These are phyloP conservation scores for Buxus sempervirens DNA, from an alignment of 164 flowering plant genomes.

Conservation along the genomic window DNA sequence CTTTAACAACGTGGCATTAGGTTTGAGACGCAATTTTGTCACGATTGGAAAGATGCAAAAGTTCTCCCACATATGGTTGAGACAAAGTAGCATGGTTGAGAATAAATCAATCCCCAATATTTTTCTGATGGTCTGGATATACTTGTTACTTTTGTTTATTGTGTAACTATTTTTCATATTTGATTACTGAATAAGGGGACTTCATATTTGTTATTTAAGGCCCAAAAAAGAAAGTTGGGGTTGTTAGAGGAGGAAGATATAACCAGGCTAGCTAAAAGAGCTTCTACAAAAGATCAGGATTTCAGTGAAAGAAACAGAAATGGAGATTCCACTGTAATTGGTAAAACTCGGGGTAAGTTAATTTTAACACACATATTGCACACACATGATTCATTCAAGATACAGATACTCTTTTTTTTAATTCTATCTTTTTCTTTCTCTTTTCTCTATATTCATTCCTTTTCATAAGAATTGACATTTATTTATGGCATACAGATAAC, in stretches of 20 bases:
- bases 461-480: slow-evolving; percentile 1
- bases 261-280: slow-evolving; percentile 12
- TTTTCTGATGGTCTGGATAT: not conserved
- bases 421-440: not conserved
- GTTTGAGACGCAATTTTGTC: no score
- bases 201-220: slow-evolving; percentile 39
- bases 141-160: not conserved
- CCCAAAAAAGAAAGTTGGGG: slow-evolving; percentile 79
- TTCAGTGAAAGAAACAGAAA: slow-evolving; percentile 22
- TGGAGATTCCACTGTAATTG: slow-evolving; percentile 17
- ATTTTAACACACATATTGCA: not conserved
- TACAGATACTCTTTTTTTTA: no score
- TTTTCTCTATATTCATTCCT: not conserved
- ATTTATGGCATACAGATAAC: slow-evolving; percentile 36
- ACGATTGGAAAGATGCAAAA: not conserved
- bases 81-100: not conserved
- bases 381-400: not conserved
- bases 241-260: slow-evolving; percentile 49
- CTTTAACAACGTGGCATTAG: no score
- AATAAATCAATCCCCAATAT: not conserved
- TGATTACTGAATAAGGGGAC: not conserved
- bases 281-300: slow-evolving; percentile 17
- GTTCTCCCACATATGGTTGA: not conserved
- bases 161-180: no score
- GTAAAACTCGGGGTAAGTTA: slow-evolving; percentile 42